Evolutionary conservation across 768 basidiomycete genomes (phyloP).

Genomic region (Mycena indigotica): DNA sequence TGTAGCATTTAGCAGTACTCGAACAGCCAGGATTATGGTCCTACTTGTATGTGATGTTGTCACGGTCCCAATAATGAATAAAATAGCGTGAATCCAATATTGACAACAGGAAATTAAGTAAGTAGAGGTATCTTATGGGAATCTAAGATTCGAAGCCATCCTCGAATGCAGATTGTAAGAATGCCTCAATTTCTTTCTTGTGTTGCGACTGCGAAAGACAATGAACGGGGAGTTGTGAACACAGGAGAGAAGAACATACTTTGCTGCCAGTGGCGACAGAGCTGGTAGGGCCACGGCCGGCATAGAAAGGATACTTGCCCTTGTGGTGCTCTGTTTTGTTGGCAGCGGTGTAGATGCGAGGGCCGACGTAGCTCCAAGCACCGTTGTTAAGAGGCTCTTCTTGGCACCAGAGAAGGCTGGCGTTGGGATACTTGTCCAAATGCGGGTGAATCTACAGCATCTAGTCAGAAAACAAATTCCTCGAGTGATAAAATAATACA

Average conservation of each 20-base stretch:
- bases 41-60: too few species aligned
- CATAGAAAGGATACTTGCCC: slow-evolving; percentile 88
- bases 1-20: slow-evolving; percentile 1
- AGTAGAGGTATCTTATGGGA: not conserved
- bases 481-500: slow-evolving; percentile 27
- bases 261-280: slow-evolving; percentile 93
- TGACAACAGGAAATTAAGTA: slow-evolving; percentile 1
- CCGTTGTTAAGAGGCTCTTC: slow-evolving; percentile 98
- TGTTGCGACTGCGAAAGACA: slow-evolving; percentile 59
- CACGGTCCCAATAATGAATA: too few species aligned
- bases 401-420: slow-evolving; percentile 92
- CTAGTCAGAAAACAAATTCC: slow-evolving; percentile 12
- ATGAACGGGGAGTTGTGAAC: slow-evolving; percentile 9
- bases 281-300: slow-evolving; percentile 89
- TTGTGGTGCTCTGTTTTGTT: slow-evolving; percentile 88
- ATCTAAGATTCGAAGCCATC: slow-evolving; percentile 22
- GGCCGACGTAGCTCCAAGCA: slow-evolving; percentile 94
- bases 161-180: slow-evolving; percentile 65
- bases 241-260: slow-evolving; percentile 42
- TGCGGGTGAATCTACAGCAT: slow-evolving; percentile 77
- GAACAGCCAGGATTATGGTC: too few species aligned
- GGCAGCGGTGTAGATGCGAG: slow-evolving; percentile 91
- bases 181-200: slow-evolving; percentile 87
- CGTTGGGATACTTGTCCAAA: slow-evolving; percentile 95
- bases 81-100: slow-evolving; percentile 11